These are phyloP conservation scores for Panus rudis DNA, from an alignment of 768 basidiomycete species.

Conservation along the genomic window DNA sequence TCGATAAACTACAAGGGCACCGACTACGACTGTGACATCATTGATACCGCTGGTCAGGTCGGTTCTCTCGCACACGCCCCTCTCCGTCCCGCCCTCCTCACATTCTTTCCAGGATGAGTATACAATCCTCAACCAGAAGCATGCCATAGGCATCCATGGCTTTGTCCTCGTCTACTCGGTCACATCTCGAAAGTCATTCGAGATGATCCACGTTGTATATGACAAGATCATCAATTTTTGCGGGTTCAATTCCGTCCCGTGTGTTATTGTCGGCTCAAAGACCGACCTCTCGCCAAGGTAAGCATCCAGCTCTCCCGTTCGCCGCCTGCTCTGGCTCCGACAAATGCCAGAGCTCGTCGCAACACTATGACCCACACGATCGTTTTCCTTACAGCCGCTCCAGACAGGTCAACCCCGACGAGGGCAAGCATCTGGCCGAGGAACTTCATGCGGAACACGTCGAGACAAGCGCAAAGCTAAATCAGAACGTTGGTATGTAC, in stretches of 20 bases:
- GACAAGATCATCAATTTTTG: conserved; percentile 91
- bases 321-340: conserved; percentile 2
- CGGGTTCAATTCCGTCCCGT: conserved; percentile 78
- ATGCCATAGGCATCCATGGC: conserved; percentile 95
- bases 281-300: conserved; percentile 74
- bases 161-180: conserved; percentile 97
- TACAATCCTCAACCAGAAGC: conserved; percentile 86
- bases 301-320: conserved; percentile 20
- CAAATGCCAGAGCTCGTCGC: background rate
- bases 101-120: conserved; percentile 72
- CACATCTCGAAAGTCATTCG: conserved; percentile 81
- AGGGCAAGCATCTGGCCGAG: conserved; percentile 70
- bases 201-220: conserved; percentile 90
- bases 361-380: conserved; percentile 19
- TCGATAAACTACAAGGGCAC: conserved; percentile 80
- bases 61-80: conserved; percentile 19
- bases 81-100: conserved; percentile 1
- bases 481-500: conserved; percentile 79
- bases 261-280: conserved; percentile 94
- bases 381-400: conserved; percentile 32
- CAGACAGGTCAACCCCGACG: conserved; percentile 69
- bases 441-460: conserved; percentile 72
- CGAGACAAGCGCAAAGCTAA: conserved; percentile 84
- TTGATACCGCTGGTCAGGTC: conserved; percentile 97
- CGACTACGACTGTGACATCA: conserved; percentile 94